phyloP scores from a whole-genome alignment of 116 monocot genomes.

The Trichopus zeylanicus region DNA sequence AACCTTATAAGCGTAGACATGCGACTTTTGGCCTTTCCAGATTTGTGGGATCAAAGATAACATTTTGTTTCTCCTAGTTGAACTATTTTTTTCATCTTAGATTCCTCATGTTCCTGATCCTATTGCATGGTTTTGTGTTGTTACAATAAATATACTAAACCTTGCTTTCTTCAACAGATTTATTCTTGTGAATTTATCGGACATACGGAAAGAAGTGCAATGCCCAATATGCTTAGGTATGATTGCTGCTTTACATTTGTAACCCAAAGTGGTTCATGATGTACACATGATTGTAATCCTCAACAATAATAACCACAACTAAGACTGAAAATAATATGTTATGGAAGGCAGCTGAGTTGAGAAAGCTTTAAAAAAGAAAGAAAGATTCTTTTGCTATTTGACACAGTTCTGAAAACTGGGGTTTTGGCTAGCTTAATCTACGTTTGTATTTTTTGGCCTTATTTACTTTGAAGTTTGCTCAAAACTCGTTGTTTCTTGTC shows the following conservation, averaged over 20 bases:
- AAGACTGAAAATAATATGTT: too few relatives aligned
- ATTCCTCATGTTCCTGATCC: not conserved
- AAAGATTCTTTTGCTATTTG: too few relatives aligned
- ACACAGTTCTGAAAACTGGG: too few relatives aligned
- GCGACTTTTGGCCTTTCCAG: not conserved
- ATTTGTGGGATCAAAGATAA: too few relatives aligned
- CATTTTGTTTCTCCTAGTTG: not conserved
- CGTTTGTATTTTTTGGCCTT: too few relatives aligned
- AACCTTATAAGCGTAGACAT: too few relatives aligned
- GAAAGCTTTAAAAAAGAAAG: too few relatives aligned
- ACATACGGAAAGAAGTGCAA: constrained; percentile 55
- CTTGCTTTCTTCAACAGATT: constrained; percentile 17
- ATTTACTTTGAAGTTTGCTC: too few relatives aligned
- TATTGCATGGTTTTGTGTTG: not conserved
- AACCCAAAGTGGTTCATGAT: not conserved
- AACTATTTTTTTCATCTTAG: not conserved
- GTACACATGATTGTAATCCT: not conserved
- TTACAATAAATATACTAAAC: not conserved
- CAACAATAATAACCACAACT: too few relatives aligned
- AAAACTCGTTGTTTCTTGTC: too few relatives aligned
- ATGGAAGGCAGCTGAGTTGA: too few relatives aligned
- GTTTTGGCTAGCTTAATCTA: too few relatives aligned
- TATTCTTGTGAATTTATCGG: constrained; percentile 31
- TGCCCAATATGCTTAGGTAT: constrained; percentile 66
- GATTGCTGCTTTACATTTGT: not conserved